Conservation (phyloP, 1,284 basidiomycete genomes). For the Boletus sp. region DNA sequence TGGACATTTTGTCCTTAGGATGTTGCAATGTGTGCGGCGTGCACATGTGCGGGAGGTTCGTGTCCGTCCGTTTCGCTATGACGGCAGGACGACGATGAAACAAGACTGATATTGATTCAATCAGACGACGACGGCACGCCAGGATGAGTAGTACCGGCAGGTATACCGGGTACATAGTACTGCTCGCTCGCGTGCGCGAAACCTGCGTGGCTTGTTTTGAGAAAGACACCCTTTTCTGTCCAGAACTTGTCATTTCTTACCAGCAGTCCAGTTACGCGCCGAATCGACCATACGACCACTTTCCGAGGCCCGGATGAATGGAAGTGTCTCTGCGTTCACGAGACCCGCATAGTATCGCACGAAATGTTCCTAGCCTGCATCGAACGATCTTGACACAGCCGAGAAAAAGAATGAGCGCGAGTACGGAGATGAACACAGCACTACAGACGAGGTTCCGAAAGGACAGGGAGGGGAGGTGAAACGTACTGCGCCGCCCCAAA, state of each 20-base stretch:
- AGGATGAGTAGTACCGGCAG: too few species aligned
- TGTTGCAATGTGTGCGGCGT: too few species aligned
- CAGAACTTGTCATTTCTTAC: constrained; percentile 34
- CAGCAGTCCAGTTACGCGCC: constrained; percentile 67
- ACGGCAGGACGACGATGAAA: too few species aligned
- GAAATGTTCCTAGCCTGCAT: constrained; percentile 49
- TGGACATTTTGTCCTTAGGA: too few species aligned
- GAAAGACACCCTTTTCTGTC: background rate
- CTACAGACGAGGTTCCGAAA: background rate
- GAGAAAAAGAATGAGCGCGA: background rate
- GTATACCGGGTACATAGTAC: constrained; percentile 41
- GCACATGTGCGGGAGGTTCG: too few species aligned
- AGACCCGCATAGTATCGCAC: constrained; percentile 47
- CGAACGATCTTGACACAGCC: constrained; percentile 43
- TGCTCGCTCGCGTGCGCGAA: constrained; percentile 48
- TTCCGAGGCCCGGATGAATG: constrained; percentile 66
- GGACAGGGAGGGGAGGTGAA: background rate
- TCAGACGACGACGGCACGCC: too few species aligned
- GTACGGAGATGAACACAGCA: background rate
- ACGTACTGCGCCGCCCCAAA: constrained; percentile 72
- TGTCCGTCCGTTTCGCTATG: too few species aligned
- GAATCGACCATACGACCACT: constrained; percentile 62
- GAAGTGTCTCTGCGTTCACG: constrained; percentile 41
- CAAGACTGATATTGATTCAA: too few species aligned
- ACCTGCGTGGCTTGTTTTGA: constrained; percentile 35